A percentile compares a stretch with the other conserved stretches of the same genome.
Conservation (phyloP, 371 early-diverging fungal genomes). For the Mortierella sp. region DNA sequence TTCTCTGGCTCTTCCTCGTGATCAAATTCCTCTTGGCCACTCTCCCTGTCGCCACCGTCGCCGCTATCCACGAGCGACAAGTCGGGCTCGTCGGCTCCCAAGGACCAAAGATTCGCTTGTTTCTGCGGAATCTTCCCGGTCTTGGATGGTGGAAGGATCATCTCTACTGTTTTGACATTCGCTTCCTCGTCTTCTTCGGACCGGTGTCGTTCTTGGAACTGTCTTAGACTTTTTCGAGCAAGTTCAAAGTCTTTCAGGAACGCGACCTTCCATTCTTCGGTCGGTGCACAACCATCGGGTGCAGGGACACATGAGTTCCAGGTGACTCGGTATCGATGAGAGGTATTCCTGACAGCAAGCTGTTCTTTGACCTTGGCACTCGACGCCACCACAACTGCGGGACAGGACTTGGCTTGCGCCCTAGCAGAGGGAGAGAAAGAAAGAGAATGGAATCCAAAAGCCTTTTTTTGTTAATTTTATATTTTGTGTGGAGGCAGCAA, state of each 20-base stretch:
- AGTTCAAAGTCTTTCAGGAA: conserved; percentile 31
- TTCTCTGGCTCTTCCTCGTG: background rate
- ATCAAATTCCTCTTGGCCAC: too few species aligned
- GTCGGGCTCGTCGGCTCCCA: too few species aligned
- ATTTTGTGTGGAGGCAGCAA: background rate
- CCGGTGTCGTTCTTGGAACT: too few species aligned
- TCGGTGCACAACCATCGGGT: conserved; percentile 41
- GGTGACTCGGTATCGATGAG: conserved; percentile 33
- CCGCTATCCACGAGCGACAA: too few species aligned
- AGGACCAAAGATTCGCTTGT: too few species aligned
- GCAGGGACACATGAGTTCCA: conserved; percentile 46
- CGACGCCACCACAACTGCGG: conserved; percentile 33
- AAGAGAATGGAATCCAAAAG: too few species aligned
- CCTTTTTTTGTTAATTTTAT: too few species aligned
- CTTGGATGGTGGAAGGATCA: too few species aligned
- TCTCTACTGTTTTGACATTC: too few species aligned
- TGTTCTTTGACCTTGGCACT: conserved; percentile 9
- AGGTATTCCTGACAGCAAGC: conserved; percentile 42
- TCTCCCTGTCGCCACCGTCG: too few species aligned
- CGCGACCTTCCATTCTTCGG: conserved; percentile 29
- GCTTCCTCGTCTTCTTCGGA: too few species aligned
- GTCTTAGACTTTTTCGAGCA: conserved; percentile 5
- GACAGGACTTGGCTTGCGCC: conserved; percentile 39
- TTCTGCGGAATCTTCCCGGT: too few species aligned
- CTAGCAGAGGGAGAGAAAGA: conserved; percentile 4